A percentile compares a stretch with the other conserved stretches of the same genome.
phyloP scores from a whole-genome alignment of 169 alveolate genomes.

The Plasmodium cynomolgi region DNA sequence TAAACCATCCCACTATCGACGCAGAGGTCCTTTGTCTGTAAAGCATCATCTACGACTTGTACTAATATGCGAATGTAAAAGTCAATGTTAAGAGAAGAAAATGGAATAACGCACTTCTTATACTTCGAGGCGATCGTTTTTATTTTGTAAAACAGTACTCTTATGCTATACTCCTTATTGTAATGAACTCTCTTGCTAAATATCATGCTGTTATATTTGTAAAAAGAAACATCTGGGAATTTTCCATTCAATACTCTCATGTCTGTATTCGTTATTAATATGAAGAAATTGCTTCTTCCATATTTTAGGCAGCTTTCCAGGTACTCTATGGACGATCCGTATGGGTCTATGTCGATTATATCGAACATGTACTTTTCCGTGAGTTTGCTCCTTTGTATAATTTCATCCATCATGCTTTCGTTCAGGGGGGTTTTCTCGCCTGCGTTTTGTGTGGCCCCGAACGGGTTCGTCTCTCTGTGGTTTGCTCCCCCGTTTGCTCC shows the following conservation, averaged over 20 bases:
- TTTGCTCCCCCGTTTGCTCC: background rate
- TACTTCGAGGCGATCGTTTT: constrained; percentile 92
- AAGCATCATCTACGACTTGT: constrained; percentile 88
- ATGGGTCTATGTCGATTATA: constrained; percentile 95
- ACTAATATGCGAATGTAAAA: constrained; percentile 94
- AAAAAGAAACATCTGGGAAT: constrained; percentile 94
- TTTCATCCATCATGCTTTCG: constrained; percentile 7
- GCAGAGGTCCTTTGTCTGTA: constrained; percentile 89
- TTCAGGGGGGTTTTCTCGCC: background rate
- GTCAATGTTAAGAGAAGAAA: constrained; percentile 92
- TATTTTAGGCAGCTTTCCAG: constrained; percentile 93
- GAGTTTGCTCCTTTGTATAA: constrained; percentile 20
- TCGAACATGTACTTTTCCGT: constrained; percentile 77
- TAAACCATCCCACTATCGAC: constrained; percentile 88
- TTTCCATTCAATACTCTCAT: constrained; percentile 97
- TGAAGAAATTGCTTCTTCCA: constrained; percentile 92
- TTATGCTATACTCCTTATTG: constrained; percentile 93
- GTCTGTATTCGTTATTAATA: constrained; percentile 95
- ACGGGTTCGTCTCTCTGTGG: background rate
- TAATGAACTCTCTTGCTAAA: constrained; percentile 88
- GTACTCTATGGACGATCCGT: constrained; percentile 94
- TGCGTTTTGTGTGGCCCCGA: background rate
- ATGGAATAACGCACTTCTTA: constrained; percentile 91
- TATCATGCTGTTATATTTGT: constrained; percentile 92
- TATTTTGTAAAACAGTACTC: constrained; percentile 91